Conservation (phyloP, 768 basidiomycete genomes). For the Hirschioporus abietinus region DNA sequence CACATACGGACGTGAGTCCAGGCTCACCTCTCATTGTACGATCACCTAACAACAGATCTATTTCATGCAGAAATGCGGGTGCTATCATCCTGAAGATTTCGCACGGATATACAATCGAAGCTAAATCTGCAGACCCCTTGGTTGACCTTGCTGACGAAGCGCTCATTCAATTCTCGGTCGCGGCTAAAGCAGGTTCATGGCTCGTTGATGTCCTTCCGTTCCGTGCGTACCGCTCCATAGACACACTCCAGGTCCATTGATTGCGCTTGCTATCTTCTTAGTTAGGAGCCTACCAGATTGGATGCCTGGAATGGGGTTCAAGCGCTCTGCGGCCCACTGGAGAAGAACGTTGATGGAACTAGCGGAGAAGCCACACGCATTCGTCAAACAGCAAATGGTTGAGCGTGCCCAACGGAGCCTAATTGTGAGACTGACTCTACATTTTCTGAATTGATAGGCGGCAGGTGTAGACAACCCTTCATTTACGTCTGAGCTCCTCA, state of each 20-base stretch:
- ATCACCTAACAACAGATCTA: background rate
- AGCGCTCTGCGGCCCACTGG: conserved; percentile 19
- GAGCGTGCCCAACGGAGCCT: conserved; percentile 1
- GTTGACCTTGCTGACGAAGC: conserved; percentile 30
- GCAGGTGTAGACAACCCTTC: conserved; percentile 16
- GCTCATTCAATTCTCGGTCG: conserved; percentile 19
- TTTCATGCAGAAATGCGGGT: conserved; percentile 20
- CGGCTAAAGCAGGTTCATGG: conserved; percentile 24
- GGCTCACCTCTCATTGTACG: conserved; percentile 16
- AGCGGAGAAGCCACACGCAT: conserved; percentile 26
- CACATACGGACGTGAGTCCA: conserved; percentile 29
- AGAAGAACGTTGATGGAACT: conserved; percentile 17
- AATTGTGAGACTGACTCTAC: conserved; percentile 1
- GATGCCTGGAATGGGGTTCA: conserved; percentile 36
- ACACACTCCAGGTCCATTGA: no score
- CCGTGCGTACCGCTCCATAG: conserved; percentile 12
- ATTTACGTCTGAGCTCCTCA: conserved; percentile 13
- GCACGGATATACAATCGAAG: conserved; percentile 22
- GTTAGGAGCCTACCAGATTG: conserved; percentile 34
- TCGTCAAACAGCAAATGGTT: conserved; percentile 30
- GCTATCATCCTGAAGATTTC: conserved; percentile 24
- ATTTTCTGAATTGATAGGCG: conserved; percentile 9
- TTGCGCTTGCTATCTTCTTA: conserved; percentile 1
- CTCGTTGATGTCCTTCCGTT: conserved; percentile 25
- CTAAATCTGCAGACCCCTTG: conserved; percentile 29